Evolutionary conservation across 192 early-diverging fungal species (phyloP), one percentile per base, ranked within the genome.

Genomic region (Umbelopsis vinacea): DNA sequence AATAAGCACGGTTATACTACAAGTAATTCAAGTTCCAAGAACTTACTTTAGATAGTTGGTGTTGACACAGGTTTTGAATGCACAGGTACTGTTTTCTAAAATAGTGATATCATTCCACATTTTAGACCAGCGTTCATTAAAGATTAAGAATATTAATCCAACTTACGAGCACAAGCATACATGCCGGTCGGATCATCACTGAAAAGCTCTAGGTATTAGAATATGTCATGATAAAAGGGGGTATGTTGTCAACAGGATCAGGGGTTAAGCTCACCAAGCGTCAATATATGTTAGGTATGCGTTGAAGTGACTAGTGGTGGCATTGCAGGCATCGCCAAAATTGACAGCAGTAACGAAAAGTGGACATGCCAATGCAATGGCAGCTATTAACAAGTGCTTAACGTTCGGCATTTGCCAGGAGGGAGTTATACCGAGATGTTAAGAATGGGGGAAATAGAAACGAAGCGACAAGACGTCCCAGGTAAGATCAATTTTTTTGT

Each of bases 21-120:
- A 4, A 6, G 37, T n/a, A 22, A 22, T 52, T 5, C 26, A 6
- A 19, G 24, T 46, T 15, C 8, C 22, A 11, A 11, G 2, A n/a
- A 72, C 55, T 72, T 72, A 72, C 71, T 46, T 46, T 7, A 60
- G 29, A 63, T 72, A 72, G 21, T 72, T 55, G 29, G 53, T 72
- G 40, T 72, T 72, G 29, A 55, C 52, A 19, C 71, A 72, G 35
- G 54, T 60, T 43, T 55, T 72, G 52, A 57, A 72, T 2, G 54
- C 71, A 17, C 71, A 72, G 9, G 71, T 72, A 1, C 46, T 69
- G 37, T 69, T 69, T 10, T 40, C 40, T 69, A 7, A 69, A 23
- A 50, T 19, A 1, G 38, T 8, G 15, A 69, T 47, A 29, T 17
- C 5, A 50, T 6, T 8, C 11, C 2, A 6, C 40, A 11, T 43